Percentiles rank a stretch among this genome's conserved stretches.
phyloP scores from a whole-genome alignment of 345 rosid species.

The Ricinus communis region DNA sequence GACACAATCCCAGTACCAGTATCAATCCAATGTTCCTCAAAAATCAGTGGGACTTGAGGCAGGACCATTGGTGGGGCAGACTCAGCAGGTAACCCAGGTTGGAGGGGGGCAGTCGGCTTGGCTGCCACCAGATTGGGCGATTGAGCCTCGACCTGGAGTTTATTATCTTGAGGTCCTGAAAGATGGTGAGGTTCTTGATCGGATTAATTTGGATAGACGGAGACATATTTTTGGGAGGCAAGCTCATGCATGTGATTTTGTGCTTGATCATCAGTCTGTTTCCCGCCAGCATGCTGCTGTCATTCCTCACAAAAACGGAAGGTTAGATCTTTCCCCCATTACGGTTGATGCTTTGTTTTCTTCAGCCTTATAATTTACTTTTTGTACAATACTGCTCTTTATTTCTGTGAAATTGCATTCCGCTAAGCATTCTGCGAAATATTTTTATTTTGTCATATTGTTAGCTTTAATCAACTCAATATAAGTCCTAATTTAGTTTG shows the following conservation, averaged over 20 bases:
- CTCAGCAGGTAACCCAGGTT: slow-evolving; percentile 52
- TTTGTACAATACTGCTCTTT: background rate
- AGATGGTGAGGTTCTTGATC: slow-evolving; percentile 82
- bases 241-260: slow-evolving; percentile 76
- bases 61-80: slow-evolving; percentile 41
- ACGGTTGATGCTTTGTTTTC: background rate
- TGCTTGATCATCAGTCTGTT: slow-evolving; percentile 81
- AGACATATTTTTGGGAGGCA: slow-evolving; percentile 93
- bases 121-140: slow-evolving; percentile 96
- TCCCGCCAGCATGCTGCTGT: slow-evolving; percentile 96
- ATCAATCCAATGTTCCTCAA: slow-evolving; percentile 31
- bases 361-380: background rate
- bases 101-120: slow-evolving; percentile 88
- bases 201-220: slow-evolving; percentile 64
- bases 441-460: too few species aligned
- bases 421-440: background rate
- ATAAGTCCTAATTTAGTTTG: too few species aligned
- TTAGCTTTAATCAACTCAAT: too few species aligned
- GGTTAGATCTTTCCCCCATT: slow-evolving; percentile 35
- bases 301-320: slow-evolving; percentile 75
- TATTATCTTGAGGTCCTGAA: slow-evolving; percentile 83
- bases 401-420: background rate
- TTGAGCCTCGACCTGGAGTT: slow-evolving; percentile 85
- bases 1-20: slow-evolving; percentile 26
- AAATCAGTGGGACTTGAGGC: slow-evolving; percentile 39